These are phyloP conservation scores for Maudiozyma barnettii DNA, from an alignment of 805 yeast species.

Conservation along the genomic window DNA sequence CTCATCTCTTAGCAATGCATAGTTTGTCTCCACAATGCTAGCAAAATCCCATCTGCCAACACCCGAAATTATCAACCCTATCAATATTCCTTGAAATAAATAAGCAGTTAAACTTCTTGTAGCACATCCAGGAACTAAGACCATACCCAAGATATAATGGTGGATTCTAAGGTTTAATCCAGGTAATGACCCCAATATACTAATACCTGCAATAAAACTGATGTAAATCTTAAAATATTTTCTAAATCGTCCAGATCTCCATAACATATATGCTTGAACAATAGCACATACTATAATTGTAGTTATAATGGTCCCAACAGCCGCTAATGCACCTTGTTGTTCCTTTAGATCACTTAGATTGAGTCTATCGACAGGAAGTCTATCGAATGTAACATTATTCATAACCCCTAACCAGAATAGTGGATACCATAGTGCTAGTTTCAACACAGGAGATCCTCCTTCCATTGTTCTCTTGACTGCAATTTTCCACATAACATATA, in stretches of 20 bases:
- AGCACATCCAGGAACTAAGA: conserved; percentile 75
- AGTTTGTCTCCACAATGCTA: conserved; percentile 70
- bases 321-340: conserved; percentile 68
- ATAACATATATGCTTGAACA: conserved; percentile 67
- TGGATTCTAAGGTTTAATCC: conserved; percentile 68
- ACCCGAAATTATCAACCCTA: conserved; percentile 78
- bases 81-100: conserved; percentile 71
- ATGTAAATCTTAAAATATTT: conserved; percentile 49
- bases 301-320: conserved; percentile 44
- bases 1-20: conserved; percentile 60
- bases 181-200: conserved; percentile 43
- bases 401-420: conserved; percentile 76
- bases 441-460: conserved; percentile 34
- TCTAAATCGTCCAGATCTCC: conserved; percentile 66
- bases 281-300: conserved; percentile 46
- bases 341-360: conserved; percentile 59
- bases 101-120: conserved; percentile 64
- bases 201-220: conserved; percentile 34
- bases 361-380: conserved; percentile 79
- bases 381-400: conserved; percentile 81
- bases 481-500: conserved; percentile 59
- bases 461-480: conserved; percentile 43
- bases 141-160: conserved; percentile 71
- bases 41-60: conserved; percentile 91
- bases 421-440: conserved; percentile 53